phyloP scores from a whole-genome alignment of 139 green algal genomes.

The Closterium sp. region DNA sequence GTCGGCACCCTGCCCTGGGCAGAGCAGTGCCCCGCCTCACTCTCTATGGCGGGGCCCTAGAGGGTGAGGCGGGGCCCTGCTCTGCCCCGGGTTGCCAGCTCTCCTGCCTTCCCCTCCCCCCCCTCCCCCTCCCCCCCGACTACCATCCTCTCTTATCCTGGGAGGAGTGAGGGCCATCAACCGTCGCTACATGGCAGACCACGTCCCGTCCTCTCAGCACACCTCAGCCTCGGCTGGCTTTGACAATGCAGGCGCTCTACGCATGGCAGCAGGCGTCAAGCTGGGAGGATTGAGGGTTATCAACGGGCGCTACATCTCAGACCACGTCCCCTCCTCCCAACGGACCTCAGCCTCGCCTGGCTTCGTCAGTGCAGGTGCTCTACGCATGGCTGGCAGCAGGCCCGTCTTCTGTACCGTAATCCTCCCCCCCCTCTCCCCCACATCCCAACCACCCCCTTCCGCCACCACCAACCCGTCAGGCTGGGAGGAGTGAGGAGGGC shows the following conservation, averaged over 20 bases:
- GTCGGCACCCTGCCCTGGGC: constrained; percentile 45
- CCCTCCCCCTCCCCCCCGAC: too few relatives aligned
- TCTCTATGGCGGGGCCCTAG: too few relatives aligned
- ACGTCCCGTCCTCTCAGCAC: constrained; percentile 3
- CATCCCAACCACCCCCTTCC: too few relatives aligned
- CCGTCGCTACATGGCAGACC: constrained; percentile 46
- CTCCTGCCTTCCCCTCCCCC: too few relatives aligned
- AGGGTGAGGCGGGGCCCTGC: too few relatives aligned
- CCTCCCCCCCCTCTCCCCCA: too few relatives aligned
- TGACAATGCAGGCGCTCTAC: constrained; percentile 45
- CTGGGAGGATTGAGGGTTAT: constrained; percentile 46
- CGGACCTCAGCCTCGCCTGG: constrained; percentile 39
- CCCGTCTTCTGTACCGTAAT: too few relatives aligned
- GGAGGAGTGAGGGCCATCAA: constrained; percentile 48
- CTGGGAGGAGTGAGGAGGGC: constrained; percentile 36
- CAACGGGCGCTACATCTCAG: constrained; percentile 50
- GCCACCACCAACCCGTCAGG: too few relatives aligned
- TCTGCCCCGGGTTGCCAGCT: too few relatives aligned
- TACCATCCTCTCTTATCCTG: neutral
- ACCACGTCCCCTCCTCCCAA: constrained; percentile 24
- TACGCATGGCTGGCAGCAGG: constrained; percentile 50
- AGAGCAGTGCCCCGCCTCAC: too few relatives aligned
- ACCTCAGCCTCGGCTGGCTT: constrained; percentile 45
- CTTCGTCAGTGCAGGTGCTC: constrained; percentile 46
- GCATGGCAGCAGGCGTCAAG: constrained; percentile 43